These are phyloP conservation scores for Waitea zeae DNA, from an alignment of 1,284 basidiomycete genomes.

Conservation along the genomic window DNA sequence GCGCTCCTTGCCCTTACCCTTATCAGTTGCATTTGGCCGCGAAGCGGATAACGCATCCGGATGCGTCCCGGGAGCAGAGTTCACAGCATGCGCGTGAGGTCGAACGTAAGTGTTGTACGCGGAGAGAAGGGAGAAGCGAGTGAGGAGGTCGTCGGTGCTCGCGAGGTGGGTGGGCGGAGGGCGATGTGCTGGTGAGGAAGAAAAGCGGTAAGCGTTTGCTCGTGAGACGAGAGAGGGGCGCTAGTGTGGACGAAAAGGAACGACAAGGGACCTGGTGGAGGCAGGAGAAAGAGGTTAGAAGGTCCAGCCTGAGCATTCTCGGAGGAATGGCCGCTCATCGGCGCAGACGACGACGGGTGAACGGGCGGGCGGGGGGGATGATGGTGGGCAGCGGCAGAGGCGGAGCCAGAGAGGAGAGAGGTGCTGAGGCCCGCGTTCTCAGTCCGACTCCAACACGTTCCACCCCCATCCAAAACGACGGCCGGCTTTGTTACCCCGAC, in stretches of 20 bases:
- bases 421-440: too few species aligned
- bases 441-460: too few species aligned
- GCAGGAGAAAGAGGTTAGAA: slow-evolving; percentile 3
- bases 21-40: slow-evolving; percentile 17
- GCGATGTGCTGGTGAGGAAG: slow-evolving; percentile 15
- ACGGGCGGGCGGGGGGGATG: too few species aligned
- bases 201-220: background rate
- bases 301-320: background rate
- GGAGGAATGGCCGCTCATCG: background rate
- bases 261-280: slow-evolving; percentile 5
- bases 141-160: slow-evolving; percentile 60
- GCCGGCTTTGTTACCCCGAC: too few species aligned
- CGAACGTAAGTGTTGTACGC: slow-evolving; percentile 66
- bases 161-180: slow-evolving; percentile 31
- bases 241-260: slow-evolving; percentile 4
- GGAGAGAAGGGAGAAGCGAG: slow-evolving; percentile 44
- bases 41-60: slow-evolving; percentile 7
- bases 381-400: too few species aligned
- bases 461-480: too few species aligned
- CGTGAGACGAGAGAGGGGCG: background rate
- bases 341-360: background rate
- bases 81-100: slow-evolving; percentile 18
- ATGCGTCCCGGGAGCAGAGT: slow-evolving; percentile 9
- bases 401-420: too few species aligned
- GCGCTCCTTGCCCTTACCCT: slow-evolving; percentile 48